Percentiles rank a stretch among this genome's conserved stretches.
Evolutionary conservation across 2,329 filamentous ascomycete species (phyloP).

Genomic region (Monosporascus sp.): DNA sequence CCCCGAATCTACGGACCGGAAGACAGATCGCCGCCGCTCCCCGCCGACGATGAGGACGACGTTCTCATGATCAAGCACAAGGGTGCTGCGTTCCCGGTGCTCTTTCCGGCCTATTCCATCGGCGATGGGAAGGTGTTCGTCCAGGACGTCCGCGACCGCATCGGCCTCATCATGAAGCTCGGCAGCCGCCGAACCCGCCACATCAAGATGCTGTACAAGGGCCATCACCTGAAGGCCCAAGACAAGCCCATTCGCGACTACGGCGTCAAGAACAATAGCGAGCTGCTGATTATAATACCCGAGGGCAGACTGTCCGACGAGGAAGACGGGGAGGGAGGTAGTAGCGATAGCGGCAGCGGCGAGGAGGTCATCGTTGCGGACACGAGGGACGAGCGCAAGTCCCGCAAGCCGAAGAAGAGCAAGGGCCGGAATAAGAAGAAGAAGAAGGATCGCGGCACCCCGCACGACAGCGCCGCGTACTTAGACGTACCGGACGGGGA

Average conservation of each 20-base stretch:
- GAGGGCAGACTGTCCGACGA: slow-evolving; percentile 40
- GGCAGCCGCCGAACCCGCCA: slow-evolving; percentile 43
- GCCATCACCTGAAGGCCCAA: slow-evolving; percentile 62
- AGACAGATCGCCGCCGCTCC: slow-evolving; percentile 26
- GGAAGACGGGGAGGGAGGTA: slow-evolving; percentile 12
- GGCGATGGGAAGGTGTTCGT: slow-evolving; percentile 66
- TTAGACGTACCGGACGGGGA: slow-evolving; percentile 32
- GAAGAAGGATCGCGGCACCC: slow-evolving; percentile 34
- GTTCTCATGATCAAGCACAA: slow-evolving; percentile 65
- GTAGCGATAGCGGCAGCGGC: slow-evolving; percentile 30
- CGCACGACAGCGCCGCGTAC: slow-evolving; percentile 37
- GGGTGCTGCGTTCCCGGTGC: slow-evolving; percentile 59
- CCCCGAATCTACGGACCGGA: slow-evolving; percentile 36
- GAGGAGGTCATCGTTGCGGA: slow-evolving; percentile 41
- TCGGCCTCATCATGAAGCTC: slow-evolving; percentile 60
- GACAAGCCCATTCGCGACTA: slow-evolving; percentile 51
- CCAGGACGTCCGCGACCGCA: slow-evolving; percentile 60
- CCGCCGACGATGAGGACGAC: slow-evolving; percentile 53
- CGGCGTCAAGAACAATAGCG: slow-evolving; percentile 56
- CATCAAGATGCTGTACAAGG: slow-evolving; percentile 70
- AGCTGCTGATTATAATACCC: slow-evolving; percentile 53
- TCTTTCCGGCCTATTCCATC: slow-evolving; percentile 72
- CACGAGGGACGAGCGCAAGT: slow-evolving; percentile 30
- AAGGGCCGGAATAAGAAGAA: slow-evolving; percentile 28
- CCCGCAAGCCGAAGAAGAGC: slow-evolving; percentile 38